Conservation (phyloP, 176 grass and related monocot genomes). For the Aegilops longissima region DNA sequence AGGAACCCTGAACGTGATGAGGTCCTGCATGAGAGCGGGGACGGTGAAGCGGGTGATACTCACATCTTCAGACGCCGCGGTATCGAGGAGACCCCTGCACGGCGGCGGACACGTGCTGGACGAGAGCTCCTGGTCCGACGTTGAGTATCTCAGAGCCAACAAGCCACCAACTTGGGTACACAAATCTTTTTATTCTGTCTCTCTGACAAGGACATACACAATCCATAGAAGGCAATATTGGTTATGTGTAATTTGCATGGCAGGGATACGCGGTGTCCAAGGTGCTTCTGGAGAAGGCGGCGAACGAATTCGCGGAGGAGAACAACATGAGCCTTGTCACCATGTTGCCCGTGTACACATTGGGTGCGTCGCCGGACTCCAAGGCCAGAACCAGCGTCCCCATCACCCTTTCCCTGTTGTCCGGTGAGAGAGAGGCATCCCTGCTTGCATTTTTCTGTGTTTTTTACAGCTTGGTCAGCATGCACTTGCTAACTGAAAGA, state of each 20-base stretch:
- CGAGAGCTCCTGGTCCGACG: constrained; percentile 32
- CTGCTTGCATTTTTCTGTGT: neutral
- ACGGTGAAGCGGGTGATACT: constrained; percentile 39
- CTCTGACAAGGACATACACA: too few relatives aligned
- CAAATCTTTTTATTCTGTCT: too few relatives aligned
- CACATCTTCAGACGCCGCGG: constrained; percentile 11
- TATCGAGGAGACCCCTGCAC: neutral
- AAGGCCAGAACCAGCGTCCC: constrained; percentile 28
- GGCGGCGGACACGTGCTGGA: constrained; percentile 18
- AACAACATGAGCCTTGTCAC: constrained; percentile 30
- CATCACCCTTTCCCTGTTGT: constrained; percentile 6
- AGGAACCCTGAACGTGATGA: constrained; percentile 30
- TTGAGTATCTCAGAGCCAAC: constrained; percentile 4
- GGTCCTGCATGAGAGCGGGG: constrained; percentile 16
- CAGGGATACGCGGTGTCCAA: constrained; percentile 41
- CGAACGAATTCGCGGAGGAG: constrained; percentile 16
- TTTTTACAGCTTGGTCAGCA: neutral
- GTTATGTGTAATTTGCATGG: neutral
- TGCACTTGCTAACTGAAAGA: neutral
- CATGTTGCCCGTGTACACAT: constrained; percentile 25
- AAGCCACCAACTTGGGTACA: constrained; percentile 32
- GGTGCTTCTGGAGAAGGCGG: constrained; percentile 32
- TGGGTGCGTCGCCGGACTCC: constrained; percentile 10
- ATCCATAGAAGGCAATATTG: too few relatives aligned
- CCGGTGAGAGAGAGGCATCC: neutral